Evolutionary conservation across 202 grass and related monocot genomes (phyloP).

Genomic region (Setaria viridis): DNA sequence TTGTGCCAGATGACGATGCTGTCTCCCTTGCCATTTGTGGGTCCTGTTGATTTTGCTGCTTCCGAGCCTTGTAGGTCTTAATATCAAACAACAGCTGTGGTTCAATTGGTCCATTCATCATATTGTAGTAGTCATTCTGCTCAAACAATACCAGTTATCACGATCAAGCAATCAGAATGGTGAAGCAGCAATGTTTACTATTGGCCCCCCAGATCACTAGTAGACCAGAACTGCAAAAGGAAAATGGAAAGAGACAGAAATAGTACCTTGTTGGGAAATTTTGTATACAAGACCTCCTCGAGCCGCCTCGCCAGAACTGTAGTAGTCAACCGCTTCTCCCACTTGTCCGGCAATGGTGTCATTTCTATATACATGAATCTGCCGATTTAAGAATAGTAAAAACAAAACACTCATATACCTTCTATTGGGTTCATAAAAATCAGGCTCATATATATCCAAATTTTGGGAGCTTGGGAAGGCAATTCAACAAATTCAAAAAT

Average conservation of each 20-base stretch:
- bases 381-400: constrained; percentile 40
- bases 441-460: neutral
- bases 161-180: constrained; percentile 6
- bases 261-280: constrained; percentile 62
- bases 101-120: constrained; percentile 64
- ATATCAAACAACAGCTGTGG: constrained; percentile 57
- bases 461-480: too few relatives aligned
- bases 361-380: constrained; percentile 56
- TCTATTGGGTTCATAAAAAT: neutral
- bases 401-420: neutral
- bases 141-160: constrained; percentile 36
- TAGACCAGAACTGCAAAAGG: too few relatives aligned
- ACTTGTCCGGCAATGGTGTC: constrained; percentile 42
- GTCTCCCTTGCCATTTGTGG: constrained; percentile 51
- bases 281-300: constrained; percentile 64
- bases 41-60: constrained; percentile 53
- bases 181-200: neutral
- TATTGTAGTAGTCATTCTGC: constrained; percentile 77
- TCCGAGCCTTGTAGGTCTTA: constrained; percentile 56
- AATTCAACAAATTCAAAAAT: too few relatives aligned
- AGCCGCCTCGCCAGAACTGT: constrained; percentile 54
- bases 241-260: constrained; percentile 36
- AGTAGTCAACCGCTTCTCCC: constrained; percentile 51
- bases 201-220: too few relatives aligned
- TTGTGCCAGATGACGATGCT: constrained; percentile 68